These are phyloP conservation scores for Cyclanthera cordifolia DNA, from an alignment of 306 rosid genomes.

Conservation along the genomic window DNA sequence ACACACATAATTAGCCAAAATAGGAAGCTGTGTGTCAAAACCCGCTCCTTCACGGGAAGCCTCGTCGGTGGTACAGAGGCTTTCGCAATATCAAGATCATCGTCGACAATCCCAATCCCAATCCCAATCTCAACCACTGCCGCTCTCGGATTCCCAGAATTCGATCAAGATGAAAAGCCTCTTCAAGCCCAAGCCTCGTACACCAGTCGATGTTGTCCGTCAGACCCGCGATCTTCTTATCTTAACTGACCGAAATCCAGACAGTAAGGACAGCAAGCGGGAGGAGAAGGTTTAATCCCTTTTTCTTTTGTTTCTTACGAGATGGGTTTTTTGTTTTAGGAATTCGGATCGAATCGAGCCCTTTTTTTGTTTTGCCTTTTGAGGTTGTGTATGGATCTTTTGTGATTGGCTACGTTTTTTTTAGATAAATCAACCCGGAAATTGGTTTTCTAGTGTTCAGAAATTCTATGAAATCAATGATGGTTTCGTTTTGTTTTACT, in stretches of 20 bases:
- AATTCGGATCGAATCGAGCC: background rate
- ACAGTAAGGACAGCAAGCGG: slow-evolving; percentile 66
- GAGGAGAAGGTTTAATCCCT: slow-evolving; percentile 62
- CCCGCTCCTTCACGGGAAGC: slow-evolving; percentile 22
- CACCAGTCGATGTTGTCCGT: slow-evolving; percentile 73
- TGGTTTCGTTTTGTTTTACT: background rate
- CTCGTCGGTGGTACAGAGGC: slow-evolving; percentile 28
- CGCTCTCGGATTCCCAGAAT: background rate
- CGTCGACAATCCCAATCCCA: background rate
- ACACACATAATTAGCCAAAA: slow-evolving; percentile 9
- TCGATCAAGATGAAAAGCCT: slow-evolving; percentile 66
- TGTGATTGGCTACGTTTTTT: background rate
- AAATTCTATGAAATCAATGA: background rate
- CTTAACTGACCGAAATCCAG: slow-evolving; percentile 33
- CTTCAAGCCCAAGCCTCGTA: slow-evolving; percentile 90
- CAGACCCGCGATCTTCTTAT: slow-evolving; percentile 83
- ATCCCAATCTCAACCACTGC: background rate
- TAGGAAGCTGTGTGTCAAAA: slow-evolving; percentile 31
- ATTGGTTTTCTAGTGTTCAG: background rate
- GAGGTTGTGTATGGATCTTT: too few species aligned
- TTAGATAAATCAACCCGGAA: background rate
- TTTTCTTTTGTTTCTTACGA: background rate
- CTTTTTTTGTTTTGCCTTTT: background rate
- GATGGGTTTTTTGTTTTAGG: background rate
- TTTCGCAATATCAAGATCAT: slow-evolving; percentile 1